Base-by-base conservation (phyloP, 768 basidiomycete species). In the Collybia mongolica region DNA sequence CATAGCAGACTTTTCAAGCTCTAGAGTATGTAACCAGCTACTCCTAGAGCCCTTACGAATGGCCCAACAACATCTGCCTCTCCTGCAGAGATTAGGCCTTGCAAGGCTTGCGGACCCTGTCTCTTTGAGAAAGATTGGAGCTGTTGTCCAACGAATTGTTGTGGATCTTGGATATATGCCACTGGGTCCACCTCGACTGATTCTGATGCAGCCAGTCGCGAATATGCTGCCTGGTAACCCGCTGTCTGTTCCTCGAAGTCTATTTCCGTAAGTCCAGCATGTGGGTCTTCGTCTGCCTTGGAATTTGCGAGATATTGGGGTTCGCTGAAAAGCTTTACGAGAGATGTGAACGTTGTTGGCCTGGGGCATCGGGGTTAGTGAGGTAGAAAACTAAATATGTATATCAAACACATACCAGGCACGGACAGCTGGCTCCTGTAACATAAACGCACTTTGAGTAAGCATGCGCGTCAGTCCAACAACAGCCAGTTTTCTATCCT, bases 191-290 rank as follows among this genome's bases (percentile, higher is more conserved):
- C 66, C 37, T 75, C 72, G 0, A 65, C 65, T 1, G 67, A 69
- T 56, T 90, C 88, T 1, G 87, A 86, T 1, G 96, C 90, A 0
- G 93, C 95, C 15, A 98, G 78, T 29, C 88, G 82, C 45, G 93
- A 93, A 71, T 95, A 98, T 3, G 93, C 90, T 0, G 93, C 91
- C 62, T 98, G 97, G 68, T 98, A 98, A 1, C 93, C 91, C 5
- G 88, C 87, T 1, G 80, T 79, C 63, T 90, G 88, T 62, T 98
- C 95, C 62, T 98, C 96, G 53, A 84, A 85, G 63, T 98, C 96
- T 40, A 97, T 83, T 46, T 81, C 82, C 1, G 89, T 90, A 29
- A 91, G 62, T 0, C 81, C 82, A 0, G 74, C 72, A 39, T 81
- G 71, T 6, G 75, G 65, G 41, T 84, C 81, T n/a, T 83, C 73